Evolutionary conservation across 2,329 filamentous ascomycete genomes (phyloP).

Genomic region (Didymella sp.): DNA sequence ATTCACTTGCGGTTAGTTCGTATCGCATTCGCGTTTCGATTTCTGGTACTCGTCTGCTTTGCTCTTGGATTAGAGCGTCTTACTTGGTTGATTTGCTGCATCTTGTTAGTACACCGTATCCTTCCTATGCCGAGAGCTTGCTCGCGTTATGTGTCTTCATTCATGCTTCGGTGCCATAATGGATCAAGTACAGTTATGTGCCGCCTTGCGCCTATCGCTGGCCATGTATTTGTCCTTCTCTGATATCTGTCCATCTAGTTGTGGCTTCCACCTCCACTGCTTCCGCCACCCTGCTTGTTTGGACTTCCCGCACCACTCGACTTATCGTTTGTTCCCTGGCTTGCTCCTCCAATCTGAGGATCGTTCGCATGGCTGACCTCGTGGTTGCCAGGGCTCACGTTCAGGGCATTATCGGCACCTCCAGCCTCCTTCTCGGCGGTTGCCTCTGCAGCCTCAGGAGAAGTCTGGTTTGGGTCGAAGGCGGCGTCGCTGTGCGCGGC

Average conservation of each 20-base stretch:
- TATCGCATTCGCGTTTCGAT: too few species aligned
- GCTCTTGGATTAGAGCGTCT: too few species aligned
- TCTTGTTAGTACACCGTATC: background rate
- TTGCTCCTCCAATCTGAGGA: constrained; percentile 47
- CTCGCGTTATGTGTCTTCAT: background rate
- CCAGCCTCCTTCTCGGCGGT: constrained; percentile 48
- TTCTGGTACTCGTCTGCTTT: too few species aligned
- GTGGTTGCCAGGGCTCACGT: constrained; percentile 67
- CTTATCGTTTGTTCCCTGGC: constrained; percentile 44
- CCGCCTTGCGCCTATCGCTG: constrained; percentile 1
- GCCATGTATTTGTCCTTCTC: background rate
- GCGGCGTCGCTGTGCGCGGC: constrained; percentile 66
- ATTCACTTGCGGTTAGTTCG: constrained; percentile 7
- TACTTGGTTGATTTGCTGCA: too few species aligned
- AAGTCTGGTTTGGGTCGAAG: constrained; percentile 72
- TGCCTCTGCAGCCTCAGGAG: constrained; percentile 66
- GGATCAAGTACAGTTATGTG: background rate
- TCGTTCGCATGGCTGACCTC: constrained; percentile 61
- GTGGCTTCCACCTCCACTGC: constrained; percentile 29
- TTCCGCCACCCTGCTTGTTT: constrained; percentile 47
- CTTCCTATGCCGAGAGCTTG: too few species aligned
- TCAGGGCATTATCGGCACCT: constrained; percentile 52
- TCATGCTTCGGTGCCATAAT: background rate
- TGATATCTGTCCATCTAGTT: background rate
- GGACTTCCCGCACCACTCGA: constrained; percentile 48